These are phyloP conservation scores for Fagopyrum tataricum DNA, from an alignment of 148 eudicot species.

Conservation along the genomic window DNA sequence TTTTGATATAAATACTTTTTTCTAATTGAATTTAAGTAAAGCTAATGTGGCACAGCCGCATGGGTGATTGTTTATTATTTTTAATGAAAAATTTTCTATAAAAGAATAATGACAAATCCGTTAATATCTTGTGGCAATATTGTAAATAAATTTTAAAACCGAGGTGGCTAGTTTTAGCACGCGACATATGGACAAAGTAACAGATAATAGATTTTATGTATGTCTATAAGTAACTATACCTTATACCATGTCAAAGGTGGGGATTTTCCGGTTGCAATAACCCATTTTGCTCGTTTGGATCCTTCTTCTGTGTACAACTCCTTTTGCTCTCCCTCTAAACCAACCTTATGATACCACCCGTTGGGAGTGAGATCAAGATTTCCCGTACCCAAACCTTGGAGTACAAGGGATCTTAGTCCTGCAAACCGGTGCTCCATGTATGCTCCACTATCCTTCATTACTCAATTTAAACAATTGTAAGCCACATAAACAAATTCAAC, in stretches of 20 bases:
- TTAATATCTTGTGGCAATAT: no score
- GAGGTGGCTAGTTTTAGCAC: no score
- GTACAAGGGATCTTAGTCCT: constrained; percentile 38
- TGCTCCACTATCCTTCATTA: constrained; percentile 71
- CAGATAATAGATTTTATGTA: no score
- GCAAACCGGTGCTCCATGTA: constrained; percentile 74
- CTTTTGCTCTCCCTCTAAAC: constrained; percentile 35
- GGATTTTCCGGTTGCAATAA: constrained; percentile 15
- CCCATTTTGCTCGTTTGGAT: constrained; percentile 31
- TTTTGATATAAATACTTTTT: no score
- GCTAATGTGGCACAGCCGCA: no score
- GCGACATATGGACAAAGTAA: no score
- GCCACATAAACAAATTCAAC: not conserved
- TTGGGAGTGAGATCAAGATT: constrained; percentile 58
- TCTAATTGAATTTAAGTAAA: no score
- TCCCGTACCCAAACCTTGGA: constrained; percentile 72
- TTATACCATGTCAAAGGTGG: constrained; percentile 54
- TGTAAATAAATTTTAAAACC: no score
- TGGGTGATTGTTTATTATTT: no score
- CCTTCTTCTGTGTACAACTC: constrained; percentile 42
- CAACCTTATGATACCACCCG: constrained; percentile 62
- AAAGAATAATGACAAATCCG: no score
- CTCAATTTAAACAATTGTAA: not conserved
- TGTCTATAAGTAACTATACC: no score
- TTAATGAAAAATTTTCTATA: no score